A percentile compares a stretch with the other conserved stretches of the same genome.
These are phyloP conservation scores for Torulaspora indica DNA, from an alignment of 805 yeast genomes.

Conservation along the genomic window DNA sequence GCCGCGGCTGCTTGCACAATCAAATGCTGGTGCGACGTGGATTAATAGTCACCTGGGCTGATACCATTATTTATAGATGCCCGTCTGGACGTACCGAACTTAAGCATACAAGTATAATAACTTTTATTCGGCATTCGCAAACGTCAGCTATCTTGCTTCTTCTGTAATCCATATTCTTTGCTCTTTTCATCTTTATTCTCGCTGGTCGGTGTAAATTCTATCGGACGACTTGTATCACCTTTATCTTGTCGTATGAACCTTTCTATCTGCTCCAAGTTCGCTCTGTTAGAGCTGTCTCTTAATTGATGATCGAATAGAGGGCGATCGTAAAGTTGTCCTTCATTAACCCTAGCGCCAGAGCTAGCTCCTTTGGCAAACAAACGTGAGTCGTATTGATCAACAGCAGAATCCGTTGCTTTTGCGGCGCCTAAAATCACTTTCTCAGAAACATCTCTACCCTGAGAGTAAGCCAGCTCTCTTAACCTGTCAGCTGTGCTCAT, in stretches of 20 bases:
- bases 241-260: slow-evolving; percentile 12
- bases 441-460: slow-evolving; percentile 52
- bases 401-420: slow-evolving; percentile 38
- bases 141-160: background rate
- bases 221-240: slow-evolving; percentile 37
- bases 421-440: slow-evolving; percentile 50
- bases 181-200: slow-evolving; percentile 7
- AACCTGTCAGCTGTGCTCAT: slow-evolving; percentile 45
- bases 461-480: slow-evolving; percentile 40
- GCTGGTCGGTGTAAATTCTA: slow-evolving; percentile 43
- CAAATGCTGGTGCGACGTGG: too few relatives aligned
- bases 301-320: slow-evolving; percentile 57
- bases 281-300: slow-evolving; percentile 46
- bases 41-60: too few relatives aligned
- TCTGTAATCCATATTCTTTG: slow-evolving; percentile 22
- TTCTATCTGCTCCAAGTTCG: slow-evolving; percentile 31
- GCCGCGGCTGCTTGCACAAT: background rate
- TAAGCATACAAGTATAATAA: background rate
- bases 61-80: too few relatives aligned
- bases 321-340: slow-evolving; percentile 52
- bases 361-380: slow-evolving; percentile 47
- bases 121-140: background rate
- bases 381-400: slow-evolving; percentile 54
- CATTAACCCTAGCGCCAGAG: slow-evolving; percentile 30
- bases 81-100: too few relatives aligned